Base-by-base conservation (phyloP, 176 grass and related monocot genomes). In the Ensete glaucum region DNA sequence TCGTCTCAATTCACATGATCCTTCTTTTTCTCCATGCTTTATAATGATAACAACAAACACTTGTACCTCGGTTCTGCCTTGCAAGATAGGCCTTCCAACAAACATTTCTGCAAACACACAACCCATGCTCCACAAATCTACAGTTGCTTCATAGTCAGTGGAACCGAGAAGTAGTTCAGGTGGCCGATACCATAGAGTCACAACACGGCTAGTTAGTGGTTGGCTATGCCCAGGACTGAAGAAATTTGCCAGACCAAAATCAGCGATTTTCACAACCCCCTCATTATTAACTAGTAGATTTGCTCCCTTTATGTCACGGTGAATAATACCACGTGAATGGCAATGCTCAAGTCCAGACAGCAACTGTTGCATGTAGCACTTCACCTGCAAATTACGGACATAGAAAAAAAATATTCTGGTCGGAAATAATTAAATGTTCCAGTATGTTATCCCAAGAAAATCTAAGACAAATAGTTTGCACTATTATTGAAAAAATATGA, bases 21-120 rank as follows among this genome's bases (percentile, higher is more conserved):
- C 34, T 43, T 43, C 34, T 43, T 62, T 58, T 58, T 58, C 55
- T n/a, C 4, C 15, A 62, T 19, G 20, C 4, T n/a, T 62, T n/a
- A 17, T 62, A 19, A 76, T 54, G 54, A 25, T 66, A 76, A 73
- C 76, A 8, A 70, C 67, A 43, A 62, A 62, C 9, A 22, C 1
- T 21, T 9, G 77, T 90, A 97, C 94, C 94, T 97, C 94, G 9
- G 90, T 97, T 88, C 88, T 87, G 82, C 90, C 94, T 71, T 92
- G 87, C 75, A 97, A 78, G 68, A 97, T 87, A 79, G 94, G 94
- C 69, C 78, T 97, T 22, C 85, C 72, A 70, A 69, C 55, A 78
- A 90, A 92, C 71, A 97, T 77, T 78, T 97, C 94, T 29, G 90
- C 90, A 83, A 97, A 97, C 64, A 97, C 90, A 65, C 94, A 97